A percentile compares a stretch with the other conserved stretches of the same genome.
phyloP scores from a whole-genome alignment of 2,329 filamentous ascomycete genomes.

The Sporothrix pallida region DNA sequence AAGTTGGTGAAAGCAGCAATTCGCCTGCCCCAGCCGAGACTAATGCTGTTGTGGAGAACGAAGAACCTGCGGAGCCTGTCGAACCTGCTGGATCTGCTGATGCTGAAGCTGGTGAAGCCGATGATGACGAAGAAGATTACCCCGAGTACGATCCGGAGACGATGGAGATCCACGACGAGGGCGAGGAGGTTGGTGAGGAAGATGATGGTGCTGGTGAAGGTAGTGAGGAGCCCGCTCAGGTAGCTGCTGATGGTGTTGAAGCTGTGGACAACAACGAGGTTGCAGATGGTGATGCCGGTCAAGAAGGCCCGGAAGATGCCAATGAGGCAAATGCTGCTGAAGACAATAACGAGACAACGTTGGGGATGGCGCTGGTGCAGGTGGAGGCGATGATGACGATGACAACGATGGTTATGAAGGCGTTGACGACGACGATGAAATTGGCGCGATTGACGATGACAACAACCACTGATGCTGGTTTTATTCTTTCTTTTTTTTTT shows the following conservation, averaged over 20 bases:
- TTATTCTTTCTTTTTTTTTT: neutral
- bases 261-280: too few species aligned
- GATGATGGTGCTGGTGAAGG: neutral
- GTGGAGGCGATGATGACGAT: neutral
- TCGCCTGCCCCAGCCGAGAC: neutral
- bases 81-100: neutral
- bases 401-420: neutral
- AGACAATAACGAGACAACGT: neutral
- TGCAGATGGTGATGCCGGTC: too few species aligned
- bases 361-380: neutral
- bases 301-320: too few species aligned
- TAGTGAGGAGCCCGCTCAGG: too few species aligned
- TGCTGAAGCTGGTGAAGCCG: neutral
- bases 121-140: conserved; percentile 1
- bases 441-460: neutral
- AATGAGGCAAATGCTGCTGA: too few species aligned
- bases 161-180: conserved; percentile 21
- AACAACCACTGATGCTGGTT: neutral
- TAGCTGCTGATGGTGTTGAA: too few species aligned
- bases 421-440: neutral
- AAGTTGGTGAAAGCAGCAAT: neutral
- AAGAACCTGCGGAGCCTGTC: too few species aligned
- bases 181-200: neutral
- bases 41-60: neutral
- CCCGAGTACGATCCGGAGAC: conserved; percentile 18